Evolutionary conservation across 148 eudicot genomes (phyloP).

Genomic region (Chenopodium quinoa): DNA sequence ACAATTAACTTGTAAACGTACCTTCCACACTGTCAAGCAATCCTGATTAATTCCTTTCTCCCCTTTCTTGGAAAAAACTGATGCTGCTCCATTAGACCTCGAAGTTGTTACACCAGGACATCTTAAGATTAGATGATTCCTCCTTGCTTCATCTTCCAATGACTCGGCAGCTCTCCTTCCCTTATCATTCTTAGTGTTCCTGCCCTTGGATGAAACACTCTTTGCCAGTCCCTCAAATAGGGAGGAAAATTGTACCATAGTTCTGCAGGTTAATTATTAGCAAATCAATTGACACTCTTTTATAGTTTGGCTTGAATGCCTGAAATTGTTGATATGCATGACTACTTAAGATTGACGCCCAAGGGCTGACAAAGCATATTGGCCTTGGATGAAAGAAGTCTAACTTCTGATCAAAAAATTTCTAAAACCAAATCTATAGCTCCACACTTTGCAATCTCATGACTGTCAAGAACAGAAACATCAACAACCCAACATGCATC

Average conservation of each 20-base stretch:
- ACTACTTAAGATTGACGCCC: neutral
- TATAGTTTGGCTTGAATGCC: neutral
- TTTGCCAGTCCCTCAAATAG: conserved; percentile 34
- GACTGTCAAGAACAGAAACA: neutral
- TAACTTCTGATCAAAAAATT: neutral
- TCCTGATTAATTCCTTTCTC: conserved; percentile 79
- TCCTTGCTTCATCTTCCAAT: conserved; percentile 57
- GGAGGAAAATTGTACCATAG: conserved; percentile 35
- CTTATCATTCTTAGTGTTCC: conserved; percentile 28
- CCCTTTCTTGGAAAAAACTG: conserved; percentile 58
- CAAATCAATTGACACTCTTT: conserved; percentile 9
- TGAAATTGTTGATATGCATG: neutral
- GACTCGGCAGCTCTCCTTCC: conserved; percentile 43
- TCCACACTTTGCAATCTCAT: neutral
- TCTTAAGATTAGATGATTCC: conserved; percentile 41
- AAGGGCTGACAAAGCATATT: neutral
- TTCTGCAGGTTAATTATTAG: conserved; percentile 15
- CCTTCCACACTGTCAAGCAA: conserved; percentile 68
- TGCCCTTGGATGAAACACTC: conserved; percentile 32
- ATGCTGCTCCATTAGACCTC: conserved; percentile 31
- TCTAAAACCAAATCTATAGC: neutral
- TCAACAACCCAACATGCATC: neutral
- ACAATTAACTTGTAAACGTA: conserved; percentile 21
- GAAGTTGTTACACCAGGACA: conserved; percentile 42
- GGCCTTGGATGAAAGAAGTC: neutral